Base-by-base conservation (phyloP, 2,329 filamentous ascomycete species). In the Kalmusia sp. region DNA sequence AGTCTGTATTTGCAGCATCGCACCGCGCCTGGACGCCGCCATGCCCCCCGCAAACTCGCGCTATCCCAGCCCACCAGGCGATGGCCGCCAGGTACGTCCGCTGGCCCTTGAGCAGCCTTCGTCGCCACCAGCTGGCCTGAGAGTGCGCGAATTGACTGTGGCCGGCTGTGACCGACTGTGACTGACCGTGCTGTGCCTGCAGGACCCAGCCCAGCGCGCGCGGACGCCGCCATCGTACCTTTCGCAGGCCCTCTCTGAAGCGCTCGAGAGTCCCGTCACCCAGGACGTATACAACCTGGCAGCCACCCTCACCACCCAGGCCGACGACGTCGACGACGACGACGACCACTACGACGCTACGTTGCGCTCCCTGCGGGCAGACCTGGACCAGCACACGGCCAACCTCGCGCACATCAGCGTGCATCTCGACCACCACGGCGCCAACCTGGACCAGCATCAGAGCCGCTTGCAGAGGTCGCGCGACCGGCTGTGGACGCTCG, bases 281-380 rank as follows among this genome's bases (percentile, higher is more conserved):
- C 61, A 65, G 35, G 63, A 69, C 58, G 66, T 71, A 19, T 75
- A 80, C 50, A 79, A 82, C 61, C 75, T 83, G 52, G 79, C 82
- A 45, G 70, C 78, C 33, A 82, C 80, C 34, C 73, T 82, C 37
- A 77, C 77, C 56, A 79, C 75, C 17, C 72, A 74, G 52, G 72
- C 72, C 50, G 70, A 61, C 39, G 78, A 77, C 57, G 74, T 79
- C 55, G 76, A 73, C 63, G 38, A 63, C 15, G 28, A 22, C 33
- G 34, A 37, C 33, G 22, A 21, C 22, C 15, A 38, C 5, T 28
- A 28, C 44, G 44, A 47, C 43, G 19, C 30, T 6, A n/a, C 30
- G 19, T 30, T 46, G 43, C 43, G 43, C 43, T 35, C 43, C 9
- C 43, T 46, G 30, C 43, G 43, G 30, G 43, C 43, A 15, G 22